A percentile compares a stretch with the other conserved stretches of the same genome.
Conservation (phyloP, 78 protist genomes). For the Protostelium mycophagum region DNA sequence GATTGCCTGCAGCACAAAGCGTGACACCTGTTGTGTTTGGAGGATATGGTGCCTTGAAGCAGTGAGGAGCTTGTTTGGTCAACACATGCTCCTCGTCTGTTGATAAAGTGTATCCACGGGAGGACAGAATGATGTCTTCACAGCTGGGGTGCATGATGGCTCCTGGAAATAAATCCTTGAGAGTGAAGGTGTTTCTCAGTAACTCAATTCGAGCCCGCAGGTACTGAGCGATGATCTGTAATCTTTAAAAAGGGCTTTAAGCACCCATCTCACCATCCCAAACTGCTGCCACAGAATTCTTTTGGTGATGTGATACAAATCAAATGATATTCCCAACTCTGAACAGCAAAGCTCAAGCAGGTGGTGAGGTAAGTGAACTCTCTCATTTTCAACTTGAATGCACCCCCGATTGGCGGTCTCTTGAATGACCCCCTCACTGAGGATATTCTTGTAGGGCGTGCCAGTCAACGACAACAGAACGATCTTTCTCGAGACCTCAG, state of each 20-base stretch:
- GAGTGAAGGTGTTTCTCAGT: not conserved
- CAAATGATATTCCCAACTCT: not conserved
- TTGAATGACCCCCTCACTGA: not conserved
- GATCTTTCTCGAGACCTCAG: not conserved
- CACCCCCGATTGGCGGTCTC: constrained; percentile 1
- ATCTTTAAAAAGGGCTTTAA: not conserved
- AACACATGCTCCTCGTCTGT: not conserved
- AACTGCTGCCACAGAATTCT: not conserved
- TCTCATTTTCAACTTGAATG: not conserved
- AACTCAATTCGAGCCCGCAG: not conserved
- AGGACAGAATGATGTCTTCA: not conserved
- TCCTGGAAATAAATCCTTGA: constrained; percentile 1
- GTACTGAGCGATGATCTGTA: not conserved
- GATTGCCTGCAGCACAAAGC: not conserved
- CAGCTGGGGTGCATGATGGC: not conserved
- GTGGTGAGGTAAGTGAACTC: not conserved
- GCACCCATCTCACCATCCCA: not conserved
- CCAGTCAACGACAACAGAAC: not conserved
- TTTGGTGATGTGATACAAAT: not conserved
- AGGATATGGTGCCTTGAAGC: not conserved
- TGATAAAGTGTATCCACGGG: not conserved
- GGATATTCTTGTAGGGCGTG: not conserved
- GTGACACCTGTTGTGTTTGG: not conserved
- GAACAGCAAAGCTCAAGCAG: not conserved
- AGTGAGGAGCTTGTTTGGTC: not conserved